Percentiles rank a stretch among this genome's conserved stretches.
These are phyloP conservation scores for Phoma sp. DNA, from an alignment of 2,329 filamentous ascomycete species.

Conservation along the genomic window DNA sequence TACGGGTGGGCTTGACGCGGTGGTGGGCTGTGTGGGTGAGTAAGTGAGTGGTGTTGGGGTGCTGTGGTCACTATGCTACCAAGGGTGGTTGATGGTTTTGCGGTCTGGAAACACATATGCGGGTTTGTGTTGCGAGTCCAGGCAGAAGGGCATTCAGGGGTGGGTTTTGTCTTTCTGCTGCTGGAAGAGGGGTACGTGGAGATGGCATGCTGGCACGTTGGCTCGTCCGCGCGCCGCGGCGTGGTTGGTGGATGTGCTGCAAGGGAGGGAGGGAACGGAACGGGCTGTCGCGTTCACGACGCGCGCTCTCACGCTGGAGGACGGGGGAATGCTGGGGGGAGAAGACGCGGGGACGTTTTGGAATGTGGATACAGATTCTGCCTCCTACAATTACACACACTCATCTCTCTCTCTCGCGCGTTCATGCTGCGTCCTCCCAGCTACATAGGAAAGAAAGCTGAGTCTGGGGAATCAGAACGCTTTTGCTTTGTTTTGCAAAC, in stretches of 20 bases:
- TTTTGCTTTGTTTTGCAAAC: too few species aligned
- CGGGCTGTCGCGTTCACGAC: not conserved
- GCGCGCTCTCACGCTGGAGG: not conserved
- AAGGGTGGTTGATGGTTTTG: not conserved
- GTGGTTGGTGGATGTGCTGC: not conserved
- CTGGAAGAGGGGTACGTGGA: not conserved
- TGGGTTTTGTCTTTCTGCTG: too few species aligned
- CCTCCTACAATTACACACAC: conserved; percentile 3
- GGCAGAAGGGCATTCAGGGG: too few species aligned
- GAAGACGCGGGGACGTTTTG: not conserved
- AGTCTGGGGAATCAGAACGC: too few species aligned
- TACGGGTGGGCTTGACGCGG: too few species aligned
- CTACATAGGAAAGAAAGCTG: not conserved
- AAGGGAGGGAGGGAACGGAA: not conserved
- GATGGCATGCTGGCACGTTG: not conserved
- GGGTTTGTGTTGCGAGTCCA: not conserved
- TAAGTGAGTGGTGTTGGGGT: too few species aligned
- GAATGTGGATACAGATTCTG: conserved; percentile 5
- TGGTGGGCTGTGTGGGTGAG: too few species aligned
- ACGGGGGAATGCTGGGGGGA: not conserved
- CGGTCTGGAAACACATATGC: not conserved
- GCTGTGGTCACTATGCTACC: too few species aligned
- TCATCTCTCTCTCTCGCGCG: not conserved
- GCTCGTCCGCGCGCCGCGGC: not conserved
- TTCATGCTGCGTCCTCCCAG: not conserved